Conservation (phyloP, 352 stramenopile species). For the Hyaloperonospora brassicae region DNA sequence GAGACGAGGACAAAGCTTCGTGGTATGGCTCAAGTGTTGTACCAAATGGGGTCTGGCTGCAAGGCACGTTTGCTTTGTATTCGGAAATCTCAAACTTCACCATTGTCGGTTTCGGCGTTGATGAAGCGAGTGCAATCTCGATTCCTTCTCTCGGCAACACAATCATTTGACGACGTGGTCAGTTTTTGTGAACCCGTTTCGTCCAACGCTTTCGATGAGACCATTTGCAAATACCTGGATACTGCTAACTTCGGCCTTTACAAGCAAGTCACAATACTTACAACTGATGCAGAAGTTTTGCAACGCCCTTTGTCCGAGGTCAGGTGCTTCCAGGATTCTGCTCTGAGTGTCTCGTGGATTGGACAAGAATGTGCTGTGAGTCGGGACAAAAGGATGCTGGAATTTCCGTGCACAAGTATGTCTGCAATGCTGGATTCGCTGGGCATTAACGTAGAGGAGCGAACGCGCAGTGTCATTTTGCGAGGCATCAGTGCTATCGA, state of each 20-base stretch:
- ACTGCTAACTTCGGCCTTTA: constrained; percentile 5
- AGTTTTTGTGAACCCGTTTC: constrained; percentile 13
- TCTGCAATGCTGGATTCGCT: constrained; percentile 17
- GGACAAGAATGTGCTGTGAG: too few species aligned
- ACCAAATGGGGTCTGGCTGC: constrained; percentile 19
- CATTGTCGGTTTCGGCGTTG: constrained; percentile 7
- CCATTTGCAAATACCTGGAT: constrained; percentile 11
- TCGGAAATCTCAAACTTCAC: constrained; percentile 9
- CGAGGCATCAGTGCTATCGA: constrained; percentile 8
- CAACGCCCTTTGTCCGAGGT: constrained; percentile 16
- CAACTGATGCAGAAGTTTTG: constrained; percentile 15
- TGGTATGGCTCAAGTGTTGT: constrained; percentile 23
- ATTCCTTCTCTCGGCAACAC: constrained; percentile 10
- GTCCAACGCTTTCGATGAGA: constrained; percentile 22
- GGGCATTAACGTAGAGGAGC: constrained; percentile 20
- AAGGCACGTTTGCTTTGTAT: constrained; percentile 28
- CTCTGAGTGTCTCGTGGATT: constrained; percentile 11
- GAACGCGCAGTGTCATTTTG: constrained; percentile 16
- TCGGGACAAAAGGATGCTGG: constrained; percentile 6
- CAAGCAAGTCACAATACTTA: constrained; percentile 24
- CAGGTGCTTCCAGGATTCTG: constrained; percentile 2
- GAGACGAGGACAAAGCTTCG: constrained; percentile 12
- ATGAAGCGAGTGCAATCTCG: constrained; percentile 10
- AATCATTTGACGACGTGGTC: constrained; percentile 16
- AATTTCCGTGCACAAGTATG: constrained; percentile 7